Conservation (phyloP, 1,284 basidiomycete species). For the Erythrobasidium hasegawianum region DNA sequence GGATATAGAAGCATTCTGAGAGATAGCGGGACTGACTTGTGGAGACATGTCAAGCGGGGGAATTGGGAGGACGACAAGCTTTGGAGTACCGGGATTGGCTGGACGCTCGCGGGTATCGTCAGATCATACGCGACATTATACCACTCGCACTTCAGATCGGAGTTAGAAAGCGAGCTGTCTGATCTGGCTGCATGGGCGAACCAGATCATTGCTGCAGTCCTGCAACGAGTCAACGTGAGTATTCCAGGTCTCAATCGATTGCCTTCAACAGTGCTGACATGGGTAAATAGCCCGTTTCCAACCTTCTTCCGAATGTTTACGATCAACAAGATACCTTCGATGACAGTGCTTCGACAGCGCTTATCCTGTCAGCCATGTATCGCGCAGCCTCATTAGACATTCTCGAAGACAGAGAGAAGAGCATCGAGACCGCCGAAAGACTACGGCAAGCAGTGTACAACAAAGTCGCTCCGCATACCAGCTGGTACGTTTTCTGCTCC, state of each 20-base stretch:
- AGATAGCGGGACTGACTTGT: slow-evolving; percentile 53
- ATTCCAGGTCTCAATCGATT: too few species aligned
- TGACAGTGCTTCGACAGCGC: slow-evolving; percentile 69
- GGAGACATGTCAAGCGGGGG: slow-evolving; percentile 51
- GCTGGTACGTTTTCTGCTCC: slow-evolving; percentile 30
- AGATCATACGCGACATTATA: slow-evolving; percentile 71
- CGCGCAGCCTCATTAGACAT: slow-evolving; percentile 59
- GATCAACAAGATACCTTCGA: slow-evolving; percentile 56
- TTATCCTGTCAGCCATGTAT: slow-evolving; percentile 74
- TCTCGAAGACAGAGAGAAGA: slow-evolving; percentile 54
- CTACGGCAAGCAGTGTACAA: slow-evolving; percentile 57
- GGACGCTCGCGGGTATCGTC: slow-evolving; percentile 76
- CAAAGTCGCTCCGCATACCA: slow-evolving; percentile 46
- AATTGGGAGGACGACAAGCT: slow-evolving; percentile 52
- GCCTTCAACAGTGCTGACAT: too few species aligned
- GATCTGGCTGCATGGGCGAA: slow-evolving; percentile 65
- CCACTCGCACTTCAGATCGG: slow-evolving; percentile 57
- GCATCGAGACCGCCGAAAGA: slow-evolving; percentile 55
- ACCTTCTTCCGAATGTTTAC: slow-evolving; percentile 36
- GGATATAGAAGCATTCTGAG: slow-evolving; percentile 62
- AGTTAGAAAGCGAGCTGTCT: slow-evolving; percentile 57
- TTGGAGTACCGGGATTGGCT: slow-evolving; percentile 72
- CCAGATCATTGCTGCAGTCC: slow-evolving; percentile 64
- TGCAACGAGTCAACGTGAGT: too few species aligned
- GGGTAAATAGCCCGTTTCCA: slow-evolving; percentile 6